phyloP scores from a whole-genome alignment of 441 rosid species.

The Populus hybrid region DNA sequence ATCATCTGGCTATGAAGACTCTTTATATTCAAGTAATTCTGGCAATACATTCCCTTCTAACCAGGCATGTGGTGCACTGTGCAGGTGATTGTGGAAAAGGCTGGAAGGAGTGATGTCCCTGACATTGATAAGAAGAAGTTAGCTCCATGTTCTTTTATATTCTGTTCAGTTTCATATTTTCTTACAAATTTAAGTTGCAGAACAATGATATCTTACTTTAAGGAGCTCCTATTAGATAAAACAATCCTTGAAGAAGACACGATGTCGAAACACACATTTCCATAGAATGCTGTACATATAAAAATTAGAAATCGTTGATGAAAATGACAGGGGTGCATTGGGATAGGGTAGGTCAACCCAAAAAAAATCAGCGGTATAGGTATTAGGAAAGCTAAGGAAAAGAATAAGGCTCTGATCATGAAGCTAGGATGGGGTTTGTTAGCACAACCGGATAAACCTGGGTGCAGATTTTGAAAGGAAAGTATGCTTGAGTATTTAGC shows the following conservation, averaged over 20 bases:
- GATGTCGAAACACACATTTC: too few species aligned
- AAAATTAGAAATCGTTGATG: too few species aligned
- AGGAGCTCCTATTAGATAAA: background rate
- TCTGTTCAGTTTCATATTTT: background rate
- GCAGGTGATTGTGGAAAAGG: conserved; percentile 92
- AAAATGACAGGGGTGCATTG: too few species aligned
- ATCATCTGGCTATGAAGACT: background rate
- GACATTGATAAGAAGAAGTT: conserved; percentile 96
- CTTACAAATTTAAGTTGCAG: background rate
- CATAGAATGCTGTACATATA: too few species aligned
- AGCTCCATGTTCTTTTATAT: conserved; percentile 17
- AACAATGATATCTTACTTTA: background rate
- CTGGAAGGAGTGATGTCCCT: conserved; percentile 85
- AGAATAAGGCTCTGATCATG: too few species aligned
- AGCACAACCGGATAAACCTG: too few species aligned
- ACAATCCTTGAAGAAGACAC: too few species aligned
- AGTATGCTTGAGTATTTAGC: background rate
- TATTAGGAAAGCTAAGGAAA: too few species aligned
- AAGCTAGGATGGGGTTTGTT: too few species aligned
- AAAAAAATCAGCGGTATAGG: too few species aligned
- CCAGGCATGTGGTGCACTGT: conserved; percentile 26
- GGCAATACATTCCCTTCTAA: background rate
- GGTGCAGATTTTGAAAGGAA: background rate
- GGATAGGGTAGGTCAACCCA: too few species aligned
- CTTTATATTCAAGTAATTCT: conserved; percentile 2